Evolutionary conservation across 345 rosid species (phyloP), one percentile per base, ranked within the genome.

Genomic region (Draba incana): DNA sequence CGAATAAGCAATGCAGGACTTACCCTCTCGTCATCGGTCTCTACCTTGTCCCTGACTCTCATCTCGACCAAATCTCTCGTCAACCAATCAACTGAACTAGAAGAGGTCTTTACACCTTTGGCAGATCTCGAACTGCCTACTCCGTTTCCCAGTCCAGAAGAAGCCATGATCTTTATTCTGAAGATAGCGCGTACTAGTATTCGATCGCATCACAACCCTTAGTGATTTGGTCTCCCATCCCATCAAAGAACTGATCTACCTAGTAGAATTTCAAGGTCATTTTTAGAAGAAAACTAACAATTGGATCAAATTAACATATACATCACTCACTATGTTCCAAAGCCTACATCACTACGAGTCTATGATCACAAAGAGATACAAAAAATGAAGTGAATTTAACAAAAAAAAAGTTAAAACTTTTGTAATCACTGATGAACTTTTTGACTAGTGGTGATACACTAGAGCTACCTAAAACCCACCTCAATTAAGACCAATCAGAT

Each of bases 61-160:
- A 91, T 93, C 75, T 88, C 97, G 41, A 82, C 89, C 91, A 93
- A 87, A 77, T 90, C 98, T 75, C 96, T 84, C 24, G 94, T 93
- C 68, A 93, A 84, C 97, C 96, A 90, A 71, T 93, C 98, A 30
- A 93, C 88, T 0, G 97, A 93, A 80, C 95, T 88, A n/a, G 97
- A 88, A 35, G 98, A 88, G 72, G 81, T 83, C 80, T 88, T 93
- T 71, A 81, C 83, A 49, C 84, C 97, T 82, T 90, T 91, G 71
- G 76, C 78, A 20, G 96, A 86, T 81, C 95, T 93, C 45, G 97
- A 94, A 79, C 90, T 94, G 73, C 99, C 99, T 58, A 86, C 97
- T 57, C 96, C 97, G 75, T 94, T 86, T 43, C 96, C 96, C 49
- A 86, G 59, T 79, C 89, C 86, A 65, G 96, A 91, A 65, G 96